Conservation (phyloP, 352 stramenopile genomes). For the Pythium dissimile region DNA sequence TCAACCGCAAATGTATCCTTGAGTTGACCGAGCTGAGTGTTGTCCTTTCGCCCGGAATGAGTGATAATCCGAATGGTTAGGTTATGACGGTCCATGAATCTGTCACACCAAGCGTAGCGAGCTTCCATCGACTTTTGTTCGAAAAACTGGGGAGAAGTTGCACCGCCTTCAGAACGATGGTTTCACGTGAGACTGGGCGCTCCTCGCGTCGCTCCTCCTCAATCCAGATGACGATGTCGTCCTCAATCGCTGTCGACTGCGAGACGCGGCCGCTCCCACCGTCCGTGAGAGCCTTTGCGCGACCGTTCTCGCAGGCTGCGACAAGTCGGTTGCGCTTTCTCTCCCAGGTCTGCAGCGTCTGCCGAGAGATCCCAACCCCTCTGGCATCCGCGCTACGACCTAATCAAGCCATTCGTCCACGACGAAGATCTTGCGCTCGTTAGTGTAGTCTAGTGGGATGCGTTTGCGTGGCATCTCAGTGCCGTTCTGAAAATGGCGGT, state of each 20-base stretch:
- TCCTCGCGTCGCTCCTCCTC: slow-evolving; percentile 4
- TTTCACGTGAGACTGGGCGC: background rate
- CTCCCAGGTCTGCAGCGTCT: background rate
- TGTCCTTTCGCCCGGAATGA: slow-evolving; percentile 2
- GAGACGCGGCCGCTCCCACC: background rate
- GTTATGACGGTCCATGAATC: background rate
- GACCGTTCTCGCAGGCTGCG: background rate
- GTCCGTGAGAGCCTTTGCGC: background rate
- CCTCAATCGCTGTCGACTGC: background rate
- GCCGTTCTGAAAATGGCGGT: background rate
- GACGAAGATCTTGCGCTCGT: background rate
- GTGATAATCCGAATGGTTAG: background rate
- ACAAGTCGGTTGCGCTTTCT: background rate
- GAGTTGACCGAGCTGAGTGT: background rate
- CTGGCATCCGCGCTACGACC: background rate
- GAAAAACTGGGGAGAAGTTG: slow-evolving; percentile 1
- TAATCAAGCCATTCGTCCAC: background rate
- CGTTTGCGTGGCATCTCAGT: background rate
- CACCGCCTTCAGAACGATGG: background rate
- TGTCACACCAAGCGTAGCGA: background rate
- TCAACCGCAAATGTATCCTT: background rate
- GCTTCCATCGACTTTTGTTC: background rate
- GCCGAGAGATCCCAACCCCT: background rate
- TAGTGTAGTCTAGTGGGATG: background rate
- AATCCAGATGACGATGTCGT: background rate